Conservation (phyloP, 495 filamentous ascomycete species). For the Talaromyces ruber region DNA sequence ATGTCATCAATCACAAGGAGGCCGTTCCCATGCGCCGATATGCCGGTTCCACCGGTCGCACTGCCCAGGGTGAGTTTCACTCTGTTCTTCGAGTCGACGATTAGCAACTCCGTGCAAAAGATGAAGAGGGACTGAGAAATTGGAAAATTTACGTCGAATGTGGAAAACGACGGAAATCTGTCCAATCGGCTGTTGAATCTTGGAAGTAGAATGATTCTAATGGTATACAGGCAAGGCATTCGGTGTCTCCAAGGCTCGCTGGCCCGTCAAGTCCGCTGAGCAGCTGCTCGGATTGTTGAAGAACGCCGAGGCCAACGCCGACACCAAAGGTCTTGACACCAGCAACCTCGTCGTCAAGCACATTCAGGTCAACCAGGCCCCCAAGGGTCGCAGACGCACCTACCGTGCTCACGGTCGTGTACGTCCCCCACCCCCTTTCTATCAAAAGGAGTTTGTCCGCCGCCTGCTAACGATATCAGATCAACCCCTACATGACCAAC, state of each 20-base stretch:
- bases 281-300: slow-evolving; percentile 94
- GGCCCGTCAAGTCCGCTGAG: slow-evolving; percentile 98
- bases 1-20: slow-evolving; percentile 90
- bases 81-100: too few species aligned
- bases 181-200: background rate
- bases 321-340: slow-evolving; percentile 97
- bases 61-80: slow-evolving; percentile 96
- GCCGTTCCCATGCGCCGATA: slow-evolving; percentile 96
- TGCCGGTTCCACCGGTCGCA: slow-evolving; percentile 85
- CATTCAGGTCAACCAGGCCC: slow-evolving; percentile 99
- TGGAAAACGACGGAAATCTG: background rate
- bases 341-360: slow-evolving; percentile 95
- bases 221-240: slow-evolving; percentile 83
- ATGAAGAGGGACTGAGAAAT: slow-evolving; percentile 8
- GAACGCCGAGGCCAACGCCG: slow-evolving; percentile 99
- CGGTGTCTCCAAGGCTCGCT: slow-evolving; percentile 93
- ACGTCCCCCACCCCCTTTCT: slow-evolving; percentile 45
- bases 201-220: background rate
- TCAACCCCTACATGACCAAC: slow-evolving; percentile 99
- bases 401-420: slow-evolving; percentile 99
- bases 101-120: slow-evolving; percentile 5
- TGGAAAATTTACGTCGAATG: background rate
- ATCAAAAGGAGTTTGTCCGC: background rate
- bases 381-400: slow-evolving; percentile 94
- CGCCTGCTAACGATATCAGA: slow-evolving; percentile 42